Evolutionary conservation across 345 rosid species (phyloP).

Genomic region (Salix udensis): DNA sequence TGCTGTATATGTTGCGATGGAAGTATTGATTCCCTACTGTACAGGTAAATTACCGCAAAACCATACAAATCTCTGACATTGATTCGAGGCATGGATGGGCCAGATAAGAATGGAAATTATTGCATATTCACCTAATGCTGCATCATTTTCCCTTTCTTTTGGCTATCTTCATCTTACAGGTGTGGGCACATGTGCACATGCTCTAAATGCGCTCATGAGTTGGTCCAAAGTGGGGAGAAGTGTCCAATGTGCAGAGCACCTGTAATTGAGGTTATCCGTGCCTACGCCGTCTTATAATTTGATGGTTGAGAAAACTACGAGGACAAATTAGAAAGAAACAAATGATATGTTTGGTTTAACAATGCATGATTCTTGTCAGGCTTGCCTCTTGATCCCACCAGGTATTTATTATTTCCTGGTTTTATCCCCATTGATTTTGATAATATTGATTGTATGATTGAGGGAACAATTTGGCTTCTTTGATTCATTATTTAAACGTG

Average conservation of each 20-base stretch:
- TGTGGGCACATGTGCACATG: slow-evolving; percentile 98
- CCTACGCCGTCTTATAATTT: slow-evolving; percentile 57
- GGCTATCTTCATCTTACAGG: slow-evolving; percentile 35
- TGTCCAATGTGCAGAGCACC: slow-evolving; percentile 98
- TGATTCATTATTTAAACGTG: slow-evolving; percentile 18
- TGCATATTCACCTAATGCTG: neutral
- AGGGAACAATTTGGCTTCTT: slow-evolving; percentile 6
- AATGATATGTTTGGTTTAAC: slow-evolving; percentile 15
- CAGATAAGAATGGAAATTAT: neutral
- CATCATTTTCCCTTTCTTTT: neutral
- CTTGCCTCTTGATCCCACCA: slow-evolving; percentile 15
- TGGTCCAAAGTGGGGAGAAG: slow-evolving; percentile 66
- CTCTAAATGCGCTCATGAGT: slow-evolving; percentile 70
- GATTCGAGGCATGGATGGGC: neutral
- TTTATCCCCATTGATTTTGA: slow-evolving; percentile 6
- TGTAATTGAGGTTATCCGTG: slow-evolving; percentile 79
- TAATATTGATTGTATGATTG: slow-evolving; percentile 18
- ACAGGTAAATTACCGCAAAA: slow-evolving; percentile 49
- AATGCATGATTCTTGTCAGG: slow-evolving; percentile 3
- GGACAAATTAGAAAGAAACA: neutral
- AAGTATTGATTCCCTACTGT: slow-evolving; percentile 73
- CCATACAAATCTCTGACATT: neutral
- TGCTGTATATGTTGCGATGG: slow-evolving; percentile 70
- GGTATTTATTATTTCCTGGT: slow-evolving; percentile 20
- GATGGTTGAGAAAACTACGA: neutral